These are phyloP conservation scores for Glutinoglossum americanum DNA, from an alignment of 495 filamentous ascomycete species.

Conservation along the genomic window DNA sequence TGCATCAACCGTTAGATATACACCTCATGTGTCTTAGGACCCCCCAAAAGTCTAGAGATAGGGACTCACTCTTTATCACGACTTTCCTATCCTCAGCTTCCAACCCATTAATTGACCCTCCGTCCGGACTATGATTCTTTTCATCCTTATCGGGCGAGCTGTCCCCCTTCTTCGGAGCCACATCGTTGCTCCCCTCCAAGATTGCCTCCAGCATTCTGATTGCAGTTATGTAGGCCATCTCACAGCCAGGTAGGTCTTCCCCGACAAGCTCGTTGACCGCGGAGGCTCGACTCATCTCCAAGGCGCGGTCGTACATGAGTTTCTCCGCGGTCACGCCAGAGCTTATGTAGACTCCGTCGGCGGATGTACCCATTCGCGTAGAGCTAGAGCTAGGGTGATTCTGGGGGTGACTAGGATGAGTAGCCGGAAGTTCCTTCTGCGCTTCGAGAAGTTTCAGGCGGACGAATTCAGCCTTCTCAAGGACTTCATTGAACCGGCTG, in stretches of 20 bases:
- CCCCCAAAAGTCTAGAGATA: too few species aligned
- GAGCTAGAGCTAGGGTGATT: conserved; percentile 39
- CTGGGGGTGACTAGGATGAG: conserved; percentile 68
- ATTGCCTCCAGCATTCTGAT: conserved; percentile 88
- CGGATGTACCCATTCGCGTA: conserved; percentile 27
- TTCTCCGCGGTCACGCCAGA: conserved; percentile 81
- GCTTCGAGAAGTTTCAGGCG: conserved; percentile 69
- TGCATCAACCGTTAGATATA: conserved; percentile 1
- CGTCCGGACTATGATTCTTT: conserved; percentile 14
- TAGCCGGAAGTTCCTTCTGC: conserved; percentile 60
- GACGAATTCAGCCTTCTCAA: conserved; percentile 87
- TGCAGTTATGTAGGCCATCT: conserved; percentile 81
- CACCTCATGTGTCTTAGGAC: background rate
- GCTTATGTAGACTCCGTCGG: conserved; percentile 42
- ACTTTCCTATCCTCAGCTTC: conserved; percentile 17
- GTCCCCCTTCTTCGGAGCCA: conserved; percentile 4
- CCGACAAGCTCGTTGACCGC: conserved; percentile 90
- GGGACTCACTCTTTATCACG: conserved; percentile 22
- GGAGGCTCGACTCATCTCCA: conserved; percentile 87
- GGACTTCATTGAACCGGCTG: conserved; percentile 79
- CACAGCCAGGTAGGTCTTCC: conserved; percentile 71
- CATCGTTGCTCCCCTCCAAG: conserved; percentile 63
- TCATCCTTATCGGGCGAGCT: conserved; percentile 11
- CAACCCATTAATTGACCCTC: conserved; percentile 7
- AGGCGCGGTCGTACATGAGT: conserved; percentile 90